A percentile compares a stretch with the other conserved stretches of the same genome.
Evolutionary conservation across 768 basidiomycete genomes (phyloP).

Genomic region (Clitopilus hobsonii): DNA sequence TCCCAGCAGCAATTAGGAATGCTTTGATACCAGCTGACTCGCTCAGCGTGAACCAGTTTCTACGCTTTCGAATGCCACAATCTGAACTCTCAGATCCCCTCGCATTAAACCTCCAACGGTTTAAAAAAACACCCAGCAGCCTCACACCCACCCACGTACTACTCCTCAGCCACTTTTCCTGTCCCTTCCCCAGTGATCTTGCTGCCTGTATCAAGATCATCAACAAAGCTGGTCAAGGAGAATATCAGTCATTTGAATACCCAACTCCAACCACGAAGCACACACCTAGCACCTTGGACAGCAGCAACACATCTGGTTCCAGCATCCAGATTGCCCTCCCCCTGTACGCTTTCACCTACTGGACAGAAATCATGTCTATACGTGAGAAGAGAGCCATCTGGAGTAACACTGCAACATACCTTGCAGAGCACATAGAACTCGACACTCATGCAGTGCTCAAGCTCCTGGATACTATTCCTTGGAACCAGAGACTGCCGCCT

Average conservation of each 20-base stretch:
- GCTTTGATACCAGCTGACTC: background rate
- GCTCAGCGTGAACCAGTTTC: background rate
- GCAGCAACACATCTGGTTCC: background rate
- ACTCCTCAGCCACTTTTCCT: background rate
- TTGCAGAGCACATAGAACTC: background rate
- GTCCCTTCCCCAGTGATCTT: background rate
- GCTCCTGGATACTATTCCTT: background rate
- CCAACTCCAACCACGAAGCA: background rate
- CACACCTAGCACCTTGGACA: background rate
- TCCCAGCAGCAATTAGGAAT: background rate
- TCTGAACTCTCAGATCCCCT: background rate
- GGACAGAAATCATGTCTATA: background rate
- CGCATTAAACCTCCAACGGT: background rate
- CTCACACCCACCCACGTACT: background rate
- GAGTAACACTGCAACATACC: background rate
- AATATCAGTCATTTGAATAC: background rate
- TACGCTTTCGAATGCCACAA: background rate
- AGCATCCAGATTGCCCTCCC: background rate
- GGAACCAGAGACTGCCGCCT: background rate
- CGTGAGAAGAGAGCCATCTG: background rate
- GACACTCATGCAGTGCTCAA: background rate
- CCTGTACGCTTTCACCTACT: background rate
- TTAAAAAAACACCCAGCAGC: background rate
- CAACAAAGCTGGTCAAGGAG: background rate
- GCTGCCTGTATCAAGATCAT: background rate